phyloP scores from a whole-genome alignment of 2,329 filamentous ascomycete genomes.

The Ophiocordyceps sinensis region DNA sequence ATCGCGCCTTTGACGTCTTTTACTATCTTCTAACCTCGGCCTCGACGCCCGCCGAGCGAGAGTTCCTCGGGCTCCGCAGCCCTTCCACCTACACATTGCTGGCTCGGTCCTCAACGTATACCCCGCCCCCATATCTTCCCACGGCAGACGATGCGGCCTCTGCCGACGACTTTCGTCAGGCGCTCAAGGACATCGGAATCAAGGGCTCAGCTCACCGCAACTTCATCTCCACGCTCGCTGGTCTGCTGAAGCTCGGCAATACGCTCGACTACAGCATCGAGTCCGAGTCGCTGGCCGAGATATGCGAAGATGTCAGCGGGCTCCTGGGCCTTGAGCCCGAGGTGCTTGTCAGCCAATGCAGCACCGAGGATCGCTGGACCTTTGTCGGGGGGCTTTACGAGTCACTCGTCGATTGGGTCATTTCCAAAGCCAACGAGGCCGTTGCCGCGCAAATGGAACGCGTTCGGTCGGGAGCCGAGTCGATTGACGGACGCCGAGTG shows the following conservation, averaged over 20 bases:
- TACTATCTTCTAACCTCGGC: conserved; percentile 92
- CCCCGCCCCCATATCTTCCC: conserved; percentile 74
- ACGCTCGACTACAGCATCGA: conserved; percentile 76
- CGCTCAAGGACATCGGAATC: conserved; percentile 84
- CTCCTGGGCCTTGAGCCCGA: conserved; percentile 81
- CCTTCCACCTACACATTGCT: conserved; percentile 67
- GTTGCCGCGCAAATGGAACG: conserved; percentile 63
- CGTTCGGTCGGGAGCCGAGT: conserved; percentile 51
- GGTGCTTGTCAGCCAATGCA: conserved; percentile 61
- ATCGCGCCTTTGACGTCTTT: conserved; percentile 92
- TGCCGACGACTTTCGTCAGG: conserved; percentile 81
- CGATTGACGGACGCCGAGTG: conserved; percentile 46
- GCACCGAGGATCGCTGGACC: conserved; percentile 69
- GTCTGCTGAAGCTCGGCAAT: conserved; percentile 81
- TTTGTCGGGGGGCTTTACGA: conserved; percentile 84
- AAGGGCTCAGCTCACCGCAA: conserved; percentile 72
- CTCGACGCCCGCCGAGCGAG: conserved; percentile 75
- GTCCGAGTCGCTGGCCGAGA: conserved; percentile 67
- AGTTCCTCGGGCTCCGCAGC: conserved; percentile 70
- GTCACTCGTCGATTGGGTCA: conserved; percentile 87
- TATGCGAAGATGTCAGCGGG: conserved; percentile 80
- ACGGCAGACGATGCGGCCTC: conserved; percentile 85
- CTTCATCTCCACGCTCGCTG: conserved; percentile 74
- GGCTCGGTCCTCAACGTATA: conserved; percentile 70
- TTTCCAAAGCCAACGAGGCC: conserved; percentile 73